Evolutionary conservation across 2,329 filamentous ascomycete genomes (phyloP), one percentile per base, ranked within the genome.

Genomic region (Diaporthe citriasiana): DNA sequence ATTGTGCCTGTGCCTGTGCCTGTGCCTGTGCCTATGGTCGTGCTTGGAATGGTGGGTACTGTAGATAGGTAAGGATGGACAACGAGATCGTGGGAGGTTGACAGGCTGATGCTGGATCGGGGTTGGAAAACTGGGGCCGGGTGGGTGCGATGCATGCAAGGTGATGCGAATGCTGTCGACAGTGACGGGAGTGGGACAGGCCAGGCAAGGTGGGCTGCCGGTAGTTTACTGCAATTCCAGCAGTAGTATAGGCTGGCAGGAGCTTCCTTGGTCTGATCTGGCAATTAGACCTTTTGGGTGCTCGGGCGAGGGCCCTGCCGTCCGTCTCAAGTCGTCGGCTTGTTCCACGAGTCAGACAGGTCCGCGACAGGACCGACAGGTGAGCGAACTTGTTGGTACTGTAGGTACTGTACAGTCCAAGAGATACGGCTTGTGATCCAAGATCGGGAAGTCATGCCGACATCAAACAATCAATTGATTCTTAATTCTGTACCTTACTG

Each of bases 251-350:
- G n/a, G n/a, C n/a, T n/a, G n/a, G n/a, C n/a, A n/a, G n/a, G n/a
- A n/a, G n/a, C n/a, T n/a, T n/a, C n/a, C n/a, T 60, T 60, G 42
- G 60, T 50, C 60, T 50, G 60, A 33, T 33, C 27, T 45, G 42
- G 15, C 6, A 50, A n/a, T 9, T 50, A 13, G 47, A 51, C 17
- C 47, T 66, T 66, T 8, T 38, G 22, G n/a, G 33, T 53, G 63
- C 63, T 68, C 33, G 63, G 63, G 47, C 63, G 47, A 27, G 63
- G 63, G 4, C 42, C 63, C 45, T 66, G 63, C 63, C 63, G 63
- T 66, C 60, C 42, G 60, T 50, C 60, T 66, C 60, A 50, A 50
- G 60, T 66, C 42, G 60, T 47, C 60, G 60, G 30, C 38, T 66
- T 22, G 45, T 51, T 51, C 45, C 45, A 66, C 45, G 45, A 51